Percentiles rank a stretch among this genome's conserved stretches.
Evolutionary conservation across 257 asterid species (phyloP).

Genomic region (Eustoma russellianum): DNA sequence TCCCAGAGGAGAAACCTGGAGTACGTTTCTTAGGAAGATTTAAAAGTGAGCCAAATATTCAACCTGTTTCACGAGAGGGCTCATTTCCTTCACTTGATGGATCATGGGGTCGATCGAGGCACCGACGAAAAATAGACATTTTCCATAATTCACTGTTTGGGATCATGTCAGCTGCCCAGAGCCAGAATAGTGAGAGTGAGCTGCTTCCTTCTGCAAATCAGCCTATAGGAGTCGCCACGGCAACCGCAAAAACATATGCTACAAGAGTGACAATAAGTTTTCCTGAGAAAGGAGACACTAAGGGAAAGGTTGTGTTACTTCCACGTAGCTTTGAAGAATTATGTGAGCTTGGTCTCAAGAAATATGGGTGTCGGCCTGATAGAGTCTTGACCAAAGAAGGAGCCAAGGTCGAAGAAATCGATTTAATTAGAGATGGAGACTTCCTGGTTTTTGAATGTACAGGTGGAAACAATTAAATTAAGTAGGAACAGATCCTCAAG

Average conservation of each 20-base stretch:
- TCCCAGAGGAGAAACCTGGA: slow-evolving; percentile 25
- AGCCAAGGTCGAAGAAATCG: slow-evolving; percentile 54
- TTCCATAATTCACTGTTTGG: slow-evolving; percentile 73
- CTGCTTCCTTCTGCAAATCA: slow-evolving; percentile 17
- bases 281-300: slow-evolving; percentile 53
- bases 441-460: slow-evolving; percentile 42
- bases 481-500: background rate
- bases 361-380: slow-evolving; percentile 35
- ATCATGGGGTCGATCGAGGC: slow-evolving; percentile 39
- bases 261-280: slow-evolving; percentile 60
- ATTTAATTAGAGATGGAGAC: slow-evolving; percentile 70
- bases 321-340: slow-evolving; percentile 53
- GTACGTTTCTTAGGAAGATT: slow-evolving; percentile 34
- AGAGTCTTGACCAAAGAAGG: slow-evolving; percentile 47
- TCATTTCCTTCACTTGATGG: slow-evolving; percentile 23
- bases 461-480: slow-evolving; percentile 6
- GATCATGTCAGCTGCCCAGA: slow-evolving; percentile 61
- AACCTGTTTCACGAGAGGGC: slow-evolving; percentile 18
- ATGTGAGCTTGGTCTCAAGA: slow-evolving; percentile 33
- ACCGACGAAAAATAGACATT: slow-evolving; percentile 44
- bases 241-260: slow-evolving; percentile 12
- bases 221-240: background rate
- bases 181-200: slow-evolving; percentile 32
- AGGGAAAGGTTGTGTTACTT: slow-evolving; percentile 51
- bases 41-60: slow-evolving; percentile 34